A percentile compares a stretch with the other conserved stretches of the same genome.
These are phyloP conservation scores for Eragrostis curvula DNA, from an alignment of 176 grass and related monocot genomes.

Conservation along the genomic window DNA sequence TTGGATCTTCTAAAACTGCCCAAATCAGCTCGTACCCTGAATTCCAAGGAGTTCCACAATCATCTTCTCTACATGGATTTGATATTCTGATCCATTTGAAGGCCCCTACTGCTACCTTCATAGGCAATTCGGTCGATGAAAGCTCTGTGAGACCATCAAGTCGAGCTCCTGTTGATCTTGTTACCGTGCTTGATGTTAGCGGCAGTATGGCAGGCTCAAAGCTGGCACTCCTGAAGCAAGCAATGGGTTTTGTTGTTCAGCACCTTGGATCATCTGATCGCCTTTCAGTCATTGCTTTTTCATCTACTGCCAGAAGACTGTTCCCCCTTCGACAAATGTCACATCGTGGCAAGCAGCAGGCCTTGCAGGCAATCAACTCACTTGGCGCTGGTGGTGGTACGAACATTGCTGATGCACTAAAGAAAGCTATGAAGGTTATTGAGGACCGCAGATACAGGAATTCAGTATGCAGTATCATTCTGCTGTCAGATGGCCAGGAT, in stretches of 20 bases:
- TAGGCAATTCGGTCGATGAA: constrained; percentile 37
- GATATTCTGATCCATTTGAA: constrained; percentile 78
- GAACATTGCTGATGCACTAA: constrained; percentile 85
- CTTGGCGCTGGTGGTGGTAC: constrained; percentile 78
- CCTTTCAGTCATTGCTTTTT: constrained; percentile 94
- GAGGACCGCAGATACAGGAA: constrained; percentile 78
- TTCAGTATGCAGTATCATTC: constrained; percentile 88
- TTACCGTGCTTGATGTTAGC: constrained; percentile 91
- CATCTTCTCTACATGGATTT: constrained; percentile 60
- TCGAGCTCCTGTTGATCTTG: constrained; percentile 87
- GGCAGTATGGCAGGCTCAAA: constrained; percentile 97
- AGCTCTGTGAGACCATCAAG: constrained; percentile 36
- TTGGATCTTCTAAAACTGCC: constrained; percentile 50
- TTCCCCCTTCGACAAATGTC: constrained; percentile 84
- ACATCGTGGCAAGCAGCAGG: constrained; percentile 73
- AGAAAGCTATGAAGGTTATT: constrained; percentile 84
- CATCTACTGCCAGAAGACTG: constrained; percentile 71
- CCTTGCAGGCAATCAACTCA: constrained; percentile 76
- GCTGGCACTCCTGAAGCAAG: constrained; percentile 81
- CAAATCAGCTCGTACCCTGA: constrained; percentile 75
- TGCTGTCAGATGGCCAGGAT: constrained; percentile 93
- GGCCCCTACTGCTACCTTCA: constrained; percentile 54
- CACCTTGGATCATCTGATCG: constrained; percentile 83
- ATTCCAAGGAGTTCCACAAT: constrained; percentile 62
- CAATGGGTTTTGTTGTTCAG: constrained; percentile 97